phyloP scores from a whole-genome alignment of 1,284 basidiomycete genomes.

The Microbotryum intermedium region DNA sequence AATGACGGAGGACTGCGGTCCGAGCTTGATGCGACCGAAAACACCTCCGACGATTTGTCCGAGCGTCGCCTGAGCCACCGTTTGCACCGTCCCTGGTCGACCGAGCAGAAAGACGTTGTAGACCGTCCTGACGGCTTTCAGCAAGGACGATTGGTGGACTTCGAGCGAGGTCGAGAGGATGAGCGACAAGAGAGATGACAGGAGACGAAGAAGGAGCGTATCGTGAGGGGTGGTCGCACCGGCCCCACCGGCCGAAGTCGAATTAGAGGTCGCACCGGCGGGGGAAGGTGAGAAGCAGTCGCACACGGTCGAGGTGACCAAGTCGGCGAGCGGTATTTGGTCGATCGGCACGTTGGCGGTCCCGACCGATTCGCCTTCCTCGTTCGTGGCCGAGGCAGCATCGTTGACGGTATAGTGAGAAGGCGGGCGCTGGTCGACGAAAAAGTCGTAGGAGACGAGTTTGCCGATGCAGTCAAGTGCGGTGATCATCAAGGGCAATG shows the following conservation, averaged over 20 bases:
- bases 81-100: slow-evolving; percentile 81
- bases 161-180: slow-evolving; percentile 63
- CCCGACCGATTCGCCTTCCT: slow-evolving; percentile 47
- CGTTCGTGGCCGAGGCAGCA: slow-evolving; percentile 50
- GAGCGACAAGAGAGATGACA: slow-evolving; percentile 81
- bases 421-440: slow-evolving; percentile 51
- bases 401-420: slow-evolving; percentile 10
- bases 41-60: slow-evolving; percentile 96
- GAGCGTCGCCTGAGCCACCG: slow-evolving; percentile 89
- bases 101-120: slow-evolving; percentile 93
- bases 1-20: background rate
- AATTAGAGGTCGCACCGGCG: slow-evolving; percentile 44
- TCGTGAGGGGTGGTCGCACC: slow-evolving; percentile 26
- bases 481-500: slow-evolving; percentile 84
- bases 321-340: slow-evolving; percentile 57
- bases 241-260: slow-evolving; percentile 12
- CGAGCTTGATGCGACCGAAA: slow-evolving; percentile 55
- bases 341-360: slow-evolving; percentile 43
- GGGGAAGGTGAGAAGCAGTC: slow-evolving; percentile 59
- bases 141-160: slow-evolving; percentile 84
- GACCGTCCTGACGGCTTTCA: slow-evolving; percentile 90
- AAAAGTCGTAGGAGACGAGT: slow-evolving; percentile 91
- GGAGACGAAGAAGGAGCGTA: slow-evolving; percentile 81
- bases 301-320: slow-evolving; percentile 88
- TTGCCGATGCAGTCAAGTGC: slow-evolving; percentile 94